Percentiles rank a stretch among this genome's conserved stretches.
Evolutionary conservation across 1,284 basidiomycete species (phyloP).

Genomic region (Pseudomicrostroma phylloplanum): DNA sequence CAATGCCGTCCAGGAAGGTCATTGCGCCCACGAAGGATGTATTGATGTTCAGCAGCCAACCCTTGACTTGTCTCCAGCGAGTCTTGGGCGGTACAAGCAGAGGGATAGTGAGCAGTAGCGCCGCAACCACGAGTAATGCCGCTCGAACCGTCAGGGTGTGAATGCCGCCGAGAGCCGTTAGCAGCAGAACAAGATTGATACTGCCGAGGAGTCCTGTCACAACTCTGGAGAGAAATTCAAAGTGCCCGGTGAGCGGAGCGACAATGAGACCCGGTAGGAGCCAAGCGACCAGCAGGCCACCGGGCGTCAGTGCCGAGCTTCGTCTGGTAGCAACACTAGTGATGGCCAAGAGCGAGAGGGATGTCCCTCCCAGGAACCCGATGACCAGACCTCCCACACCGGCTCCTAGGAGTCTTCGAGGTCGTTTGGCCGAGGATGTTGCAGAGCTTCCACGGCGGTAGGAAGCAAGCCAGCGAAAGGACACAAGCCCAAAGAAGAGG

Average conservation of each 20-base stretch:
- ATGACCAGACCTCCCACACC: constrained; percentile 32
- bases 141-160: constrained; percentile 34
- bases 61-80: constrained; percentile 19
- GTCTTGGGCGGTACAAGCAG: constrained; percentile 18
- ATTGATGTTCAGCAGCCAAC: constrained; percentile 33
- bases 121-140: constrained; percentile 27
- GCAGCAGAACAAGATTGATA: constrained; percentile 25
- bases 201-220: constrained; percentile 28
- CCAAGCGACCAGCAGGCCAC: constrained; percentile 30
- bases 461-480: constrained; percentile 35
- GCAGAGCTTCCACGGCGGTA: background rate
- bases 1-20: constrained; percentile 35
- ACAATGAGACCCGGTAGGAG: constrained; percentile 33
- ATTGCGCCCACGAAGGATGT: constrained; percentile 36
- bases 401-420: constrained; percentile 23
- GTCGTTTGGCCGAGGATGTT: background rate
- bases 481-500: constrained; percentile 37
- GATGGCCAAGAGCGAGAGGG: constrained; percentile 25
- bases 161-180: constrained; percentile 41
- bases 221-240: constrained; percentile 18
- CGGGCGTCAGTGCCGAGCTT: constrained; percentile 17
- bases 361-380: constrained; percentile 36
- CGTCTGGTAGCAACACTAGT: constrained; percentile 18
- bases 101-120: constrained; percentile 29
- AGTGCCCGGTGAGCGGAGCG: constrained; percentile 24